Base-by-base conservation (phyloP, 116 monocot species). In the Zostera marina region DNA sequence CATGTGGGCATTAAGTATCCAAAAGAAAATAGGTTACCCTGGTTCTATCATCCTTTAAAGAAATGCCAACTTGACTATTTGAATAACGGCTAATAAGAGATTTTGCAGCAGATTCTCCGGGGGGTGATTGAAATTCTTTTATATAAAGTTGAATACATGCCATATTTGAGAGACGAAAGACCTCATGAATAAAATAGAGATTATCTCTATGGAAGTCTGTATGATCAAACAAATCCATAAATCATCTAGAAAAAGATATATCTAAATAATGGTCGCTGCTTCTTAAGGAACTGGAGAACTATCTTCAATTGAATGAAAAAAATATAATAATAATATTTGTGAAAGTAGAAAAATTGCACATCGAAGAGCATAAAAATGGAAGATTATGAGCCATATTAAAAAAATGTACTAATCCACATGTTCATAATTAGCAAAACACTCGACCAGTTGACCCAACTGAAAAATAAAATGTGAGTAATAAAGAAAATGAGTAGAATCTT, bases 101-200 rank as follows among this genome's bases (percentile, higher is more conserved):
- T 59, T 79, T 68, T 22, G 88, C 79, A 45, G 93, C 76, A 52
- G 81, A 84, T 56, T 76, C 74, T 63, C 88, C 84, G 45, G 83
- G 78, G 56, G 74, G 63, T 47, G 66, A 57, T 58, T 88, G 84
- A 42, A 63, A 72, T n/a, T 84, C 88, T 73, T 93, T 93, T 12
- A 52, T 52, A 79, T 88, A 93, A 53, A 93, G 79, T 79, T 88
- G 93, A 72, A 84, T 42, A 68, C 93, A 93, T 8, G 77, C 63
- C 66, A 58, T 77, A 60, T 88, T 93, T 63, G 93, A 84, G n/a
- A 81, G 84, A 15, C 63, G 74, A 46, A 65, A 75, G 60, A 88
- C 79, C 81, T 93, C 93, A 40, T 69, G 68, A 63, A 83, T 69
- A 77, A 4, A 58, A 42, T 58, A 42, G 3, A 16, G n/a, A 19